Evolutionary conservation across 1,139 yeast species (phyloP), one percentile per base, ranked within the genome.

Genomic region (Oligophagozyma castellii): DNA sequence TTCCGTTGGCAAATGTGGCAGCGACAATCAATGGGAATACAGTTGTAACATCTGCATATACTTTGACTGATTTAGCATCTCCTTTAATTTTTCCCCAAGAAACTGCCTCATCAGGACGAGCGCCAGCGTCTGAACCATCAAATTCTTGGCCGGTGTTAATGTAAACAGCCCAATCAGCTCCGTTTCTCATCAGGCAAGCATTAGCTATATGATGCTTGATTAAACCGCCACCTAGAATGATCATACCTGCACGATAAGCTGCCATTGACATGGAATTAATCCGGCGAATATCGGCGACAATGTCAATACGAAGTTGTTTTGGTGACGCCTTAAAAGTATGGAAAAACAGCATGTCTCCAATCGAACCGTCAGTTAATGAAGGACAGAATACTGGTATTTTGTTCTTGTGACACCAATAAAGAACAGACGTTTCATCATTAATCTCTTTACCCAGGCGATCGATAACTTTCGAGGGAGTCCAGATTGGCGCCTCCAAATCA

Each of bases 61-160:
- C 89, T 60, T 89, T 89, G 34, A 84, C 93, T 37, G 75, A 71
- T 45, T 71, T 71, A 19, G 98, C 99, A 26, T 84, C 95, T 4
- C 94, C 77, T 59, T 83, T 83, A 56, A 89, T 89, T 58, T 89
- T 89, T 38, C 99, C 99, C 99, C 99, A 89, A 27, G 94, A 79
- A 31, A 89, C 78, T 16, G 98, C 98, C 59, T 89, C 99, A 53
- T 92, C 98, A 1, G 98, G 96, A 51, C 98, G 71, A 5, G 99
- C 99, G 39, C 99, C 99, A 12, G 98, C 96, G 55, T 89, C 99
- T 11, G 95, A 81, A 29, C 98, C 98, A 51, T 89, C 99, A 49
- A 84, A 92, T 55, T 89, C 99, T 59, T 89, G 98, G 24, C 95
- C 98, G 10, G 99, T 89, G 58, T 92, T 92, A 54, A 89, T 86